phyloP scores from a whole-genome alignment of 306 rosid species.

The Sindora glabra region DNA sequence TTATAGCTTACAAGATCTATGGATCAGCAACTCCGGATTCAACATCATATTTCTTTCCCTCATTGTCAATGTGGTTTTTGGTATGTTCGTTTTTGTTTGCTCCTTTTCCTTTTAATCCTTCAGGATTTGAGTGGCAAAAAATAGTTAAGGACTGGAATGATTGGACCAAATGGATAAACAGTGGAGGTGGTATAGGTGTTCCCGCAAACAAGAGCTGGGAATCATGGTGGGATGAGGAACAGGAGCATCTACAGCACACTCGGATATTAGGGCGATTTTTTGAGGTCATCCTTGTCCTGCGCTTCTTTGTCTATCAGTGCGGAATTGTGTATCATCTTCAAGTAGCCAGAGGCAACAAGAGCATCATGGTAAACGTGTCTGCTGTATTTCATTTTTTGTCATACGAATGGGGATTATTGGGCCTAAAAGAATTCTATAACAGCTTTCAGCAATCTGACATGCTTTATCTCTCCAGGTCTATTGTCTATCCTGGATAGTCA shows the following conservation, averaged over 20 bases:
- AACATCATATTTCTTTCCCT: too few relatives aligned
- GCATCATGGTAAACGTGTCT: conserved; percentile 32
- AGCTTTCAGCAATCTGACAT: background rate
- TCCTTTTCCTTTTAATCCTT: conserved; percentile 56
- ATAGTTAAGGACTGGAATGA: conserved; percentile 59
- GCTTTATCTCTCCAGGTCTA: conserved; percentile 28
- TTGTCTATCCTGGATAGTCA: conserved; percentile 59
- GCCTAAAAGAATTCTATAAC: too few relatives aligned
- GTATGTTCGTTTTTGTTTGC: too few relatives aligned
- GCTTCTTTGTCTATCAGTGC: conserved; percentile 52
- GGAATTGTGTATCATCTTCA: conserved; percentile 53
- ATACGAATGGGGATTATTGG: background rate
- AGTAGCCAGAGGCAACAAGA: conserved; percentile 26
- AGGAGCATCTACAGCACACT: conserved; percentile 50
- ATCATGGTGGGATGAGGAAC: conserved; percentile 74
- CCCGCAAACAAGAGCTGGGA: conserved; percentile 64
- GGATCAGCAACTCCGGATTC: too few relatives aligned
- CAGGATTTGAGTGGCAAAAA: conserved; percentile 71
- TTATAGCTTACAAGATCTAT: too few relatives aligned
- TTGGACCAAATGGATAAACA: conserved; percentile 56
- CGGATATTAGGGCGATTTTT: conserved; percentile 37
- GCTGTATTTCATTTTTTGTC: background rate
- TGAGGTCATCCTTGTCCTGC: conserved; percentile 43
- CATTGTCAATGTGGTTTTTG: too few relatives aligned
- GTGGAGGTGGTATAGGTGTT: conserved; percentile 58